Conservation (phyloP, 495 filamentous ascomycete species). For the Aspergillus sparsus region DNA sequence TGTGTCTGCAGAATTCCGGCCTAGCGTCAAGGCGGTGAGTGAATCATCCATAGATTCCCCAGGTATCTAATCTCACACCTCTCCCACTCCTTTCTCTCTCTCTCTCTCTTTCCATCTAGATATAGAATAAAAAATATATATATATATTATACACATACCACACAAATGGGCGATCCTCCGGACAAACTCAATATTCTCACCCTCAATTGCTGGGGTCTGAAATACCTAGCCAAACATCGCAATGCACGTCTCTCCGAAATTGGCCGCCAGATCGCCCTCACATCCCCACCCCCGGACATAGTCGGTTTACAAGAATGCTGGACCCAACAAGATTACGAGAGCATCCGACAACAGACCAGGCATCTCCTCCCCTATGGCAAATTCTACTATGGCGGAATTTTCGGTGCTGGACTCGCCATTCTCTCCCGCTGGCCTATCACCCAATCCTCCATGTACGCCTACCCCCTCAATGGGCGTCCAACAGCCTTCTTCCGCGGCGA, state of each 20-base stretch:
- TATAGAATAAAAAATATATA: neutral
- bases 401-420: constrained; percentile 88
- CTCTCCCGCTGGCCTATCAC: constrained; percentile 97
- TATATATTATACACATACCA: neutral
- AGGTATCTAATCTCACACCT: too few species aligned
- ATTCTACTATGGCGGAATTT: constrained; percentile 87
- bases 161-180: constrained; percentile 25
- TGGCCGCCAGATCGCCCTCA: constrained; percentile 67
- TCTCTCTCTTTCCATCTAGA: neutral
- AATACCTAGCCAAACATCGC: constrained; percentile 79
- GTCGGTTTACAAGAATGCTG: constrained; percentile 96
- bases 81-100: neutral
- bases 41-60: too few species aligned
- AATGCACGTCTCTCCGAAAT: constrained; percentile 81
- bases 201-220: constrained; percentile 96
- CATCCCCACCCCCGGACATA: constrained; percentile 73
- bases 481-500: constrained; percentile 92
- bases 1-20: too few species aligned
- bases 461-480: constrained; percentile 92
- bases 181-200: constrained; percentile 69
- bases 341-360: constrained; percentile 72
- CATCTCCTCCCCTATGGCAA: constrained; percentile 89
- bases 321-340: constrained; percentile 85
- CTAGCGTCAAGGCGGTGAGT: too few species aligned
- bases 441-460: constrained; percentile 80